phyloP scores from a whole-genome alignment of 805 yeast species.

The Yarrowia bubula region DNA sequence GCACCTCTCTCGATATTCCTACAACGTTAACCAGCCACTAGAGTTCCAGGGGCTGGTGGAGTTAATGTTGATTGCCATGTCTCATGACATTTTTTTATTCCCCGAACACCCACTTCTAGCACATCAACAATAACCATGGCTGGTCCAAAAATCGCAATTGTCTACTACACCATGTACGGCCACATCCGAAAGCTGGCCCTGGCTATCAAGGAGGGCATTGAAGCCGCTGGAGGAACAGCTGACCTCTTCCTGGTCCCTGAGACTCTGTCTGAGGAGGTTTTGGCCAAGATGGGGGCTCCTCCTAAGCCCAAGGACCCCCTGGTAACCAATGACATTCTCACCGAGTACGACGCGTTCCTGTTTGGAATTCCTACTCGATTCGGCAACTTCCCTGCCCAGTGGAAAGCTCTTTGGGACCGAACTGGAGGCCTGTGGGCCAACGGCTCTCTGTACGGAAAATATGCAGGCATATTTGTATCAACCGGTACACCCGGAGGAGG shows the following conservation, averaged over 20 bases:
- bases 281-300: slow-evolving; percentile 65
- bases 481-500: slow-evolving; percentile 79
- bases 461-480: slow-evolving; percentile 67
- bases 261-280: slow-evolving; percentile 62
- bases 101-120: too few species aligned
- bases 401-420: slow-evolving; percentile 69
- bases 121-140: slow-evolving; percentile 35
- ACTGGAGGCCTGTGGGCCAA: slow-evolving; percentile 76
- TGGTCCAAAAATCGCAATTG: slow-evolving; percentile 61
- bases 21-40: too few species aligned
- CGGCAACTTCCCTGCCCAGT: slow-evolving; percentile 74
- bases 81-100: neutral
- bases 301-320: slow-evolving; percentile 47
- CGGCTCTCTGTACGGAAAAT: slow-evolving; percentile 69
- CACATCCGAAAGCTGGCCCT: slow-evolving; percentile 71
- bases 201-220: slow-evolving; percentile 65
- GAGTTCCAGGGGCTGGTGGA: neutral
- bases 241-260: slow-evolving; percentile 78
- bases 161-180: slow-evolving; percentile 79
- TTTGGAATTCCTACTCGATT: slow-evolving; percentile 80
- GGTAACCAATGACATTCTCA: slow-evolving; percentile 50
- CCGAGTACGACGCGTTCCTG: slow-evolving; percentile 65
- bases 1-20: too few species aligned
- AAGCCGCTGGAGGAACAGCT: slow-evolving; percentile 65
- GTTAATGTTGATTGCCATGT: neutral